phyloP scores from a whole-genome alignment of 140 eudicot genomes.

The Senecio squalidus region DNA sequence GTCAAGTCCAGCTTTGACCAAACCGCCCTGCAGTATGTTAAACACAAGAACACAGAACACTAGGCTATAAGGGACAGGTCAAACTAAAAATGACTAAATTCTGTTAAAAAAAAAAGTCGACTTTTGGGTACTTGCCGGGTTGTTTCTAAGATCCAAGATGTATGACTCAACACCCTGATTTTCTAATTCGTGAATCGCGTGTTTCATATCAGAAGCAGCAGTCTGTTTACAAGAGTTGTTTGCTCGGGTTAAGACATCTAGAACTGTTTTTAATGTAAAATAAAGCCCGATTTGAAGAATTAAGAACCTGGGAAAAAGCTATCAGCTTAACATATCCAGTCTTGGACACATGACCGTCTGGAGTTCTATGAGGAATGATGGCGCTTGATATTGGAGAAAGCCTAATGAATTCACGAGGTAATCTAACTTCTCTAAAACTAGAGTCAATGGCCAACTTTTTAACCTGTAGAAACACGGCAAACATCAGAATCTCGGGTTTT shows the following conservation, averaged over 20 bases:
- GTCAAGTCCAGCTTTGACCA: slow-evolving; percentile 93
- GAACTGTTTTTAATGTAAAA: not conserved
- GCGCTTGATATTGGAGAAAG: slow-evolving; percentile 96
- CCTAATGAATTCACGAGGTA: slow-evolving; percentile 84
- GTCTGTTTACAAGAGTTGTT: slow-evolving; percentile 46
- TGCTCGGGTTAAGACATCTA: not conserved
- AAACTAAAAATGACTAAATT: not conserved
- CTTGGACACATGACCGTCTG: slow-evolving; percentile 76
- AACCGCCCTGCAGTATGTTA: slow-evolving; percentile 65
- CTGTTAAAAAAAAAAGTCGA: not conserved
- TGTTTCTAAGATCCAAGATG: slow-evolving; percentile 87
- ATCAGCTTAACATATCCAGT: slow-evolving; percentile 87
- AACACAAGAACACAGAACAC: not conserved
- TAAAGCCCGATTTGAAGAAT: not conserved
- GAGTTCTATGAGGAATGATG: slow-evolving; percentile 73
- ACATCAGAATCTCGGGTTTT: not conserved
- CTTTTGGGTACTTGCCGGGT: slow-evolving; percentile 58
- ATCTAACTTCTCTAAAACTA: slow-evolving; percentile 66
- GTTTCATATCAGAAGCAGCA: slow-evolving; percentile 94
- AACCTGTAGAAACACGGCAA: slow-evolving; percentile 42
- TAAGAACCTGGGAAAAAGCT: slow-evolving; percentile 84
- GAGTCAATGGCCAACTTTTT: slow-evolving; percentile 44
- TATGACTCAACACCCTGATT: slow-evolving; percentile 88
- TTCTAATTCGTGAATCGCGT: slow-evolving; percentile 65
- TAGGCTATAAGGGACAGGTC: not conserved